These are phyloP conservation scores for Huntiella savannae DNA, from an alignment of 2,329 filamentous ascomycete genomes.

Conservation along the genomic window DNA sequence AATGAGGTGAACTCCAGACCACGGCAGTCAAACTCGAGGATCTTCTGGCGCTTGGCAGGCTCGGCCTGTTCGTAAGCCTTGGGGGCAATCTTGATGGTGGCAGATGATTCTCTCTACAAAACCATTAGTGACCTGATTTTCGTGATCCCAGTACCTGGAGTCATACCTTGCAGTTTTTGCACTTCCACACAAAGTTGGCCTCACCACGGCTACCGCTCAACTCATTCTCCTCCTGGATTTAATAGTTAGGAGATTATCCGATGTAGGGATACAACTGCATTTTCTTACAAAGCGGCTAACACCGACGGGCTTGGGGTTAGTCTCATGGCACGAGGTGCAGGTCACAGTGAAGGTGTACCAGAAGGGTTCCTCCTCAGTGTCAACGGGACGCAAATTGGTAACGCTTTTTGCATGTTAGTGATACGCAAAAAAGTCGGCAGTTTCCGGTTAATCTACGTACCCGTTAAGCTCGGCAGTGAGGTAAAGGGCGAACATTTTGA, in stretches of 20 bases:
- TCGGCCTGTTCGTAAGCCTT: conserved; percentile 51
- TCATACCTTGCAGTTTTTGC: conserved; percentile 85
- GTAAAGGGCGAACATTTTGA: conserved; percentile 43
- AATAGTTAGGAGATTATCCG: no score
- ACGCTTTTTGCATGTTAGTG: conserved; percentile 32
- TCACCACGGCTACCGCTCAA: conserved; percentile 85
- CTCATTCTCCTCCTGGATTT: conserved; percentile 62
- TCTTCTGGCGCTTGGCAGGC: conserved; percentile 55
- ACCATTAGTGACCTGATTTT: neutral
- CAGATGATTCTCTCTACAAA: conserved; percentile 62
- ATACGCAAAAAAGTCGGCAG: neutral
- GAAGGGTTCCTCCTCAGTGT: conserved; percentile 67
- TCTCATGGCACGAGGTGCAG: conserved; percentile 92
- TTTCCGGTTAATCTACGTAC: conserved; percentile 24
- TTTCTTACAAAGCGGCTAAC: conserved; percentile 68
- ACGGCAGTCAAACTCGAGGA: conserved; percentile 84
- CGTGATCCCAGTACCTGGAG: neutral
- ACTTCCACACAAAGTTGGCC: conserved; percentile 99
- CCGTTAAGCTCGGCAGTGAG: conserved; percentile 51
- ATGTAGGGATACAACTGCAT: neutral
- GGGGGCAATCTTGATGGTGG: conserved; percentile 60
- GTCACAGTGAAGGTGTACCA: conserved; percentile 97
- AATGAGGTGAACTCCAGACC: conserved; percentile 87
- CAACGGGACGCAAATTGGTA: conserved; percentile 69
- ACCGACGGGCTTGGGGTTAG: conserved; percentile 67